A percentile compares a stretch with the other conserved stretches of the same genome.
Conservation (phyloP, 2,329 filamentous ascomycete genomes). For the Trichoderma asperellum region DNA sequence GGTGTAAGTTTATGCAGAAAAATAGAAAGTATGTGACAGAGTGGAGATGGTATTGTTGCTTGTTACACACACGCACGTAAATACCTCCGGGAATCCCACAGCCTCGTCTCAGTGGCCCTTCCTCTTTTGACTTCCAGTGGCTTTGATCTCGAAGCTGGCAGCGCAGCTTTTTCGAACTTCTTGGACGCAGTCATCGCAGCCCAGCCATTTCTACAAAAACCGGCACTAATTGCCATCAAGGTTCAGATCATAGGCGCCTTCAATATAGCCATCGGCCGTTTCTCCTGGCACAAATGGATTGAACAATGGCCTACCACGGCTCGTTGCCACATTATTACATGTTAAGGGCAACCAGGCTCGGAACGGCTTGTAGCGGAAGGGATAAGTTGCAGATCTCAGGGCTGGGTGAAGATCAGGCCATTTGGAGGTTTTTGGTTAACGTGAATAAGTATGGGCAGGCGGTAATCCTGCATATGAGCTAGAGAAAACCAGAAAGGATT, state of each 20-base stretch:
- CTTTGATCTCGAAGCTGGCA: not conserved
- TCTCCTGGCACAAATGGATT: not conserved
- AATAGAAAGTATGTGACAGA: too few relatives aligned
- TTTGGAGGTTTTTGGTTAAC: not conserved
- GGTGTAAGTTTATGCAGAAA: too few relatives aligned
- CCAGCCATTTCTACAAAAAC: not conserved
- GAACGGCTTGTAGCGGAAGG: too few relatives aligned
- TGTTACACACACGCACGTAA: too few relatives aligned
- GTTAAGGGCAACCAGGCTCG: too few relatives aligned
- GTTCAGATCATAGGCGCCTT: not conserved
- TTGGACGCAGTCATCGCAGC: not conserved
- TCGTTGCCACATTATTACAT: not conserved
- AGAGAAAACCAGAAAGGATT: not conserved
- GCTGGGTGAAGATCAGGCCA: not conserved
- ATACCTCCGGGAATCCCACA: too few relatives aligned
- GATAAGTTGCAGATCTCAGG: not conserved
- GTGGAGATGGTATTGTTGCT: too few relatives aligned
- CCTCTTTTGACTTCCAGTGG: too few relatives aligned
- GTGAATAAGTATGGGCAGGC: not conserved
- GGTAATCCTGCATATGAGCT: not conserved
- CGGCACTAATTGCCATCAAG: not conserved
- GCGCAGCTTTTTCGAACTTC: not conserved
- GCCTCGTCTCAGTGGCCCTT: too few relatives aligned
- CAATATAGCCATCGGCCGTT: not conserved
- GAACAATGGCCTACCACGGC: not conserved